Evolutionary conservation across 352 stramenopile species (phyloP).

Genomic region (Pythium coloratum): DNA sequence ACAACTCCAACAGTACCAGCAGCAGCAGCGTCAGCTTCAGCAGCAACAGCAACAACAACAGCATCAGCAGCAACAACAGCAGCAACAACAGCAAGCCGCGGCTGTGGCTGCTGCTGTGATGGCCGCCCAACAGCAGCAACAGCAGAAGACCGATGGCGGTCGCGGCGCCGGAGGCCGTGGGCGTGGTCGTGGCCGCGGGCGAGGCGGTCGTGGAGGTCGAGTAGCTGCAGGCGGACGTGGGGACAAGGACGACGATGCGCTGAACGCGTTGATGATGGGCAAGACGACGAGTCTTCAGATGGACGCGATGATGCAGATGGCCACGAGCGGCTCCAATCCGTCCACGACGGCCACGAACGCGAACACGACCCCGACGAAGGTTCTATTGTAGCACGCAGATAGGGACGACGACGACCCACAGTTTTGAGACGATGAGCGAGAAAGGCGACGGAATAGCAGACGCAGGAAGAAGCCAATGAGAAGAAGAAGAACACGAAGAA

Average conservation of each 20-base stretch:
- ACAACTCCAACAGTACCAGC: conserved; percentile 41
- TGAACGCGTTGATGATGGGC: conserved; percentile 19
- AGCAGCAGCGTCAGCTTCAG: conserved; percentile 35
- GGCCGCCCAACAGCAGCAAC: conserved; percentile 35
- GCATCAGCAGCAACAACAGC: conserved; percentile 52
- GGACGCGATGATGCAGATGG: conserved; percentile 23
- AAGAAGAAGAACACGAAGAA: too few species aligned
- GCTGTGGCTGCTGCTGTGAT: conserved; percentile 33
- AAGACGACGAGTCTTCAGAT: conserved; percentile 17
- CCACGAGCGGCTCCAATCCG: conserved; percentile 1
- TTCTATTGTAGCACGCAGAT: conserved; percentile 2
- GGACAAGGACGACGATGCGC: conserved; percentile 21
- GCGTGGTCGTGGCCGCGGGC: conserved; percentile 14
- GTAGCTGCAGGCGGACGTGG: neutral
- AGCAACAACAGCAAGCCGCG: conserved; percentile 47
- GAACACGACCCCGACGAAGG: conserved; percentile 3
- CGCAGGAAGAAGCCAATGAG: neutral
- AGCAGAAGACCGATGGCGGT: conserved; percentile 21
- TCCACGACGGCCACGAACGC: conserved; percentile 1
- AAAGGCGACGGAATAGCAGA: neutral
- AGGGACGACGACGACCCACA: neutral
- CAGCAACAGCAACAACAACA: conserved; percentile 31
- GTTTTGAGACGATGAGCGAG: conserved; percentile 1
- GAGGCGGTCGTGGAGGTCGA: conserved; percentile 2
- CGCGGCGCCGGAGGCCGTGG: conserved; percentile 15